Evolutionary conservation across 2,329 filamentous ascomycete genomes (phyloP), one percentile per base, ranked within the genome.

Genomic region (Exophiala lecanii-corni): DNA sequence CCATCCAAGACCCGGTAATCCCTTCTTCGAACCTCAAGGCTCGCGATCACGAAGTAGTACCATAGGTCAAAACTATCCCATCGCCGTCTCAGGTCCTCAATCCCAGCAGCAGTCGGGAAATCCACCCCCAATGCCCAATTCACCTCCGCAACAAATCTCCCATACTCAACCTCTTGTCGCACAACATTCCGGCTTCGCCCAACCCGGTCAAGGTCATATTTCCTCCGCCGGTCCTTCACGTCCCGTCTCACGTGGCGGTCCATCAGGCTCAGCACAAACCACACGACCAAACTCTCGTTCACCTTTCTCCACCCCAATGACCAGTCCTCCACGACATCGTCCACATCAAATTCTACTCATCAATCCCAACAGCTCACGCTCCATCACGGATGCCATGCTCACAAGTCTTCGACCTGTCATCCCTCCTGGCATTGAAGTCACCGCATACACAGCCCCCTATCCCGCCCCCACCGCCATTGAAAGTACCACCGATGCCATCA

Each of bases 401-500:
- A 57, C 61, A 9, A 68, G 67, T 35, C 55, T 74, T 10, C 43
- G 59, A 18, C 56, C 63, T 1, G 71, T 66, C 10, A 60, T 76
- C 0, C 70, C 73, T 2, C 61, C 68, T 4, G 62, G 72, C 47
- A 69, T 75, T 34, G 63, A 63, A 21, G 62, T 77, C 1, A 62
- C 66, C 9, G 71, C 69, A 16, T 76, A 76, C 60, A 77, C 74
- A 3, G 64, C 71, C 1, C 71, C 74, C 0, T 52, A 64, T 16
- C 68, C 69, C 1, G 66, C 71, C 0, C 73, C 73, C 0, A 70
- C 68, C 10, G 73, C 73, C 2, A 70, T 76, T 20, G 73, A 78
- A 59, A 66, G 69, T 28, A 61, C 63, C 41, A 66, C 71, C 18
- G 73, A 77, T 56, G 69, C 66, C 34, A 63, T 74, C 30, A 67